Conservation (phyloP, 2,329 filamentous ascomycete species). For the Colletotrichum orchidophilum region DNA sequence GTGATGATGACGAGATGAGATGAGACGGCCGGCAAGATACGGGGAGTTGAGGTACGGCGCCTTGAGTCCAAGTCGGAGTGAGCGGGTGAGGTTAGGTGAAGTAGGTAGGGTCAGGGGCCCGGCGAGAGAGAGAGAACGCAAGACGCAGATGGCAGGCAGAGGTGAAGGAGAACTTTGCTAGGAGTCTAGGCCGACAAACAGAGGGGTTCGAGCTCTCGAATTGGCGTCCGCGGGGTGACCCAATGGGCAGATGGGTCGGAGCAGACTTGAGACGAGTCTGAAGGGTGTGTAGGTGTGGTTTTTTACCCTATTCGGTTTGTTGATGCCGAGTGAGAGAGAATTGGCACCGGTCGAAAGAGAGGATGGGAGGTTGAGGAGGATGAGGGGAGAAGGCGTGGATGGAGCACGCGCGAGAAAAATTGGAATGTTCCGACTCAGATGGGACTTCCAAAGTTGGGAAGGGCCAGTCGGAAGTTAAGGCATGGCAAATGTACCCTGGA, state of each 20-base stretch:
- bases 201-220: constrained; percentile 3
- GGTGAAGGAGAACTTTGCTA: constrained; percentile 11
- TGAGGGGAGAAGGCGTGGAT: constrained; percentile 10
- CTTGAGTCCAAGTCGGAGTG: background rate
- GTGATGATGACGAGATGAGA: constrained; percentile 14
- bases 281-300: background rate
- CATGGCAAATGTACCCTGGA: background rate
- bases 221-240: constrained; percentile 5
- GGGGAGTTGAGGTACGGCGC: background rate
- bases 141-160: background rate
- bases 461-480: constrained; percentile 6
- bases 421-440: constrained; percentile 21
- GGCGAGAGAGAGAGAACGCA: background rate
- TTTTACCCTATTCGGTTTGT: constrained; percentile 2
- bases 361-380: constrained; percentile 8
- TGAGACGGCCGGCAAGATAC: constrained; percentile 18
- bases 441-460: constrained; percentile 8
- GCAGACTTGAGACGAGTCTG: background rate
- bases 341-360: constrained; percentile 7
- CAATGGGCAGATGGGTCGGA: background rate
- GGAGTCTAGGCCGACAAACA: background rate
- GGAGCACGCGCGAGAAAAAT: constrained; percentile 23
- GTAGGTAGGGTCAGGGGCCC: constrained; percentile 1
- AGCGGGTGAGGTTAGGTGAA: background rate
- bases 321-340: background rate